Conservation (phyloP, 1,139 yeast species). For the Diutina siamensis region DNA sequence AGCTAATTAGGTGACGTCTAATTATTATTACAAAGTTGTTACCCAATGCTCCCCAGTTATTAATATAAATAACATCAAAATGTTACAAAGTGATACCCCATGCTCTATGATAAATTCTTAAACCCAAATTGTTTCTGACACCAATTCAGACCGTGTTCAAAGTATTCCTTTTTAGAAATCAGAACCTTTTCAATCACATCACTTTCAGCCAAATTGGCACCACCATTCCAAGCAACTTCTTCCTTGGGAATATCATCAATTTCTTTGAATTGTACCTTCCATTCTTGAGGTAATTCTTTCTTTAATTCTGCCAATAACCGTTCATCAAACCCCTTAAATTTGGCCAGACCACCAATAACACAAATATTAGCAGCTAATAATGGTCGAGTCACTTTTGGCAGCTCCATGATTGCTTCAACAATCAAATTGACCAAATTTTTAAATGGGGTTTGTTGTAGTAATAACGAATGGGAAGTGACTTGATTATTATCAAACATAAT, state of each 20-base stretch:
- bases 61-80: too few relatives aligned
- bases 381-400: constrained; percentile 70
- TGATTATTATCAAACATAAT: constrained; percentile 34
- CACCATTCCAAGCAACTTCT: constrained; percentile 31
- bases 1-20: too few relatives aligned
- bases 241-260: constrained; percentile 12
- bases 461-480: constrained; percentile 17
- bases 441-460: constrained; percentile 45
- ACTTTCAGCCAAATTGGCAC: constrained; percentile 37
- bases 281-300: constrained; percentile 55
- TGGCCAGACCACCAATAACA: constrained; percentile 74
- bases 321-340: constrained; percentile 52
- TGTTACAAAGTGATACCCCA: not conserved
- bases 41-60: too few relatives aligned
- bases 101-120: constrained; percentile 19
- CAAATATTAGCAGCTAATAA: constrained; percentile 70
- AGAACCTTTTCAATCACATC: constrained; percentile 44
- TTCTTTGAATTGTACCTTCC: constrained; percentile 41
- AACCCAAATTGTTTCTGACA: constrained; percentile 67
- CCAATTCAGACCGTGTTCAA: constrained; percentile 80
- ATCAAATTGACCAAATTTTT: constrained; percentile 66
- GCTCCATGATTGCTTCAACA: constrained; percentile 53
- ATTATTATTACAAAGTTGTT: too few relatives aligned
- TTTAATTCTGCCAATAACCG: constrained; percentile 52
- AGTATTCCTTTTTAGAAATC: constrained; percentile 67